phyloP scores from a whole-genome alignment of 306 rosid species.

The Prunus davidiana region DNA sequence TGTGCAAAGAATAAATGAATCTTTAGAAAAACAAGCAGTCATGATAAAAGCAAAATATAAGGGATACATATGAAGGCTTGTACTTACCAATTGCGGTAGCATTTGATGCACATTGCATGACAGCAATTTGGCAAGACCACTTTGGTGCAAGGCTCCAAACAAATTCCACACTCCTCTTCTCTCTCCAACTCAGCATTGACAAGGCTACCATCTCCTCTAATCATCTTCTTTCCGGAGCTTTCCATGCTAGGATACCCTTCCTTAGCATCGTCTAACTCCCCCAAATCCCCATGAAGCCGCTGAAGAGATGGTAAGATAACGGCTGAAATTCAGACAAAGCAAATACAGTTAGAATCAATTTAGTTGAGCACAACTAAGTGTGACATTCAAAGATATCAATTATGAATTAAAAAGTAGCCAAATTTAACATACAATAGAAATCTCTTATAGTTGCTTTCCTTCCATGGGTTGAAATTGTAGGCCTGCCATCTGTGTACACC shows the following conservation, averaged over 20 bases:
- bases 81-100: constrained; percentile 92
- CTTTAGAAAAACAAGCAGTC: neutral
- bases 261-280: constrained; percentile 44
- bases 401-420: neutral
- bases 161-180: constrained; percentile 97
- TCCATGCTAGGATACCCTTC: constrained; percentile 42
- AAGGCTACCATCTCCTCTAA: constrained; percentile 38
- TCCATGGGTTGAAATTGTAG: constrained; percentile 59
- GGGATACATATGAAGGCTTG: neutral
- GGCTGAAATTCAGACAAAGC: constrained; percentile 49
- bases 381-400: neutral
- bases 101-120: constrained; percentile 94
- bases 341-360: constrained; percentile 22
- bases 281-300: constrained; percentile 74
- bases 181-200: constrained; percentile 59
- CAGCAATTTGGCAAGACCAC: constrained; percentile 95
- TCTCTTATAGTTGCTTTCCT: constrained; percentile 89
- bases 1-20: neutral
- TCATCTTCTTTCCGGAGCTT: constrained; percentile 39
- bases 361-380: neutral
- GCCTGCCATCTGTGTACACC: constrained; percentile 83
- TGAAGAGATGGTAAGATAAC: constrained; percentile 91
- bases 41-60: neutral
- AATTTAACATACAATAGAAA: constrained; percentile 63
- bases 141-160: constrained; percentile 93